Evolutionary conservation across 2,329 filamentous ascomycete genomes (phyloP).

Genomic region (Hawksworthiomyces lignivorus): DNA sequence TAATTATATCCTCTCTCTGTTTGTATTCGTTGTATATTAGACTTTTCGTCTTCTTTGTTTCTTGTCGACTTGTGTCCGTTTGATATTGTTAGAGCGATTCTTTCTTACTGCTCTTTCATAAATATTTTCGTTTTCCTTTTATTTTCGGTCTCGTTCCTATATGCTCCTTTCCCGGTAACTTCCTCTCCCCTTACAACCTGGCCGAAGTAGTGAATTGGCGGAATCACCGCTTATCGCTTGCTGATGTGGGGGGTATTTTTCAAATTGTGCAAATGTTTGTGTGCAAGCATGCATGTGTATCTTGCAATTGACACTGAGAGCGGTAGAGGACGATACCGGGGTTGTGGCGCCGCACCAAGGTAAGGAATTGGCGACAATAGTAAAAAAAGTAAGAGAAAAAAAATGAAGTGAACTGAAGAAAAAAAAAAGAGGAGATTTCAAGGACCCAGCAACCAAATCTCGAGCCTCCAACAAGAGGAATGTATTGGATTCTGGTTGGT

Average conservation of each 20-base stretch:
- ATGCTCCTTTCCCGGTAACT: neutral
- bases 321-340: slow-evolving; percentile 4
- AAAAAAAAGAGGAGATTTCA: slow-evolving; percentile 22
- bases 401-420: neutral
- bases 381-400: slow-evolving; percentile 3
- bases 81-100: too few relatives aligned
- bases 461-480: slow-evolving; percentile 38
- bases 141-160: neutral
- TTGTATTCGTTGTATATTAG: too few relatives aligned
- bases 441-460: slow-evolving; percentile 35
- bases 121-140: neutral
- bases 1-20: too few relatives aligned
- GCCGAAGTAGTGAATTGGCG: neutral
- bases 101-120: too few relatives aligned
- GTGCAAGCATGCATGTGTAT: slow-evolving; percentile 3
- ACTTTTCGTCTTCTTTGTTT: too few relatives aligned
- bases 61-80: too few relatives aligned
- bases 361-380: too few relatives aligned
- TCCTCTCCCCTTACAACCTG: neutral
- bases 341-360: neutral
- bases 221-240: slow-evolving; percentile 12
- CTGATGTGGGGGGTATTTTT: slow-evolving; percentile 19
- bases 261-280: slow-evolving; percentile 2
- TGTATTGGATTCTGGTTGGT: slow-evolving; percentile 31
- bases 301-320: neutral